These are phyloP conservation scores for Elsinoe fawcettii DNA, from an alignment of 2,329 filamentous ascomycete species.

Conservation along the genomic window DNA sequence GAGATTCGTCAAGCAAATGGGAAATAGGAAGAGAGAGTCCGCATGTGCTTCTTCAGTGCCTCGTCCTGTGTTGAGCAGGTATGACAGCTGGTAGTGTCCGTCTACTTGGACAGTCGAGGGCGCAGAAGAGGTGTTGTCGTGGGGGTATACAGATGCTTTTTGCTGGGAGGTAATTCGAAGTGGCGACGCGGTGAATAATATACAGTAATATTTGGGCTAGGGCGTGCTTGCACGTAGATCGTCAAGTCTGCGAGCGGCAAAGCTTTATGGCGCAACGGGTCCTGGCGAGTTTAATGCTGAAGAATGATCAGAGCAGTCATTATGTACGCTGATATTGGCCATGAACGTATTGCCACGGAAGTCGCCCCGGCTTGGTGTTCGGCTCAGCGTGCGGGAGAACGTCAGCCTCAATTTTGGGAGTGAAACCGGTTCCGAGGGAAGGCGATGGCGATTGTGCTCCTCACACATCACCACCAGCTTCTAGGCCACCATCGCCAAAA, in stretches of 20 bases:
- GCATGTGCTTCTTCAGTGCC: neutral
- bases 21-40: neutral
- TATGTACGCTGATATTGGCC: too few species aligned
- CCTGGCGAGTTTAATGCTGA: too few species aligned
- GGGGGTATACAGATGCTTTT: constrained; percentile 5
- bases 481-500: constrained; percentile 27
- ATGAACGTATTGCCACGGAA: too few species aligned
- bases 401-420: too few species aligned
- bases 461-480: constrained; percentile 20
- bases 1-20: neutral
- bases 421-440: neutral
- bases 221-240: neutral
- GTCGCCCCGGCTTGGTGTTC: too few species aligned
- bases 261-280: too few species aligned
- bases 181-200: neutral
- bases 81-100: too few species aligned
- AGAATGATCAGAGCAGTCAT: too few species aligned
- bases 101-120: neutral
- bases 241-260: too few species aligned
- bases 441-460: neutral
- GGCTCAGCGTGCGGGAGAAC: too few species aligned
- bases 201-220: neutral
- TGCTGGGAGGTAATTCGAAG: neutral
- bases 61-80: too few species aligned
- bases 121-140: neutral